Base-by-base conservation (phyloP, 192 early-diverging fungal species). In the Dimargaris verticillata region DNA sequence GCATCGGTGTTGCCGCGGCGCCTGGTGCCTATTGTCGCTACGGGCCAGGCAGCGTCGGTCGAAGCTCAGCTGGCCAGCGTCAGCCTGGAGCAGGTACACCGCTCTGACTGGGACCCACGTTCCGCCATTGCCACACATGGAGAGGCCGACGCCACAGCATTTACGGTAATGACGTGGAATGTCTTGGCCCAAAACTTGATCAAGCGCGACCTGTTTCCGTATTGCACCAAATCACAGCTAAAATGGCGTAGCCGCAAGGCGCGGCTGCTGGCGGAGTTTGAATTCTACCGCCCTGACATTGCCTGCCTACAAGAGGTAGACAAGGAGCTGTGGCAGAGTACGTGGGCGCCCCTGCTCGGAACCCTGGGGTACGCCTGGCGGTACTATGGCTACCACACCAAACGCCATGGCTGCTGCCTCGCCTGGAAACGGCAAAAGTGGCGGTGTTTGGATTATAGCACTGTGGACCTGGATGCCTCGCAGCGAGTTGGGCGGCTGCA, bases 141-240 rank as follows among this genome's bases (percentile, higher is more conserved):
- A 17, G 47, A 17, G 22, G 17, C 18, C 18, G 18, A 17, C 47
- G 47, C 17, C 47, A 22, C 17, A 4, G 47, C 47, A 48, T 66
- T 76, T 44, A 73, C 76, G 3, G 60, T 81, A 47, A 81, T 84
- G 80, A 70, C 70, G 67, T 82, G 80, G 70, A 82, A 82, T 53
- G 3, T 24, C 17, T 65, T 83, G 1, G 79, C 79, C 53, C 80
- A 83, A 44, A 70, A 67, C 14, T 66, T 83, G 17, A 67, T 80
- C 25, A 66, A 70, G 14, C 71, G 80, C 25, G 64, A 67, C 20
- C 72, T 78, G 58, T 83, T 78, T 50, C 78, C 78, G 0, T 74
- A 80, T 44, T 74, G 78, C 10, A 75, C 67, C 59, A 73, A 77
- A 28, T 64, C 68, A 20, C 70, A 75, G 10, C 68, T 83, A 24